Base-by-base conservation (phyloP, 352 stramenopile genomes). In the Pythium graminicola region DNA sequence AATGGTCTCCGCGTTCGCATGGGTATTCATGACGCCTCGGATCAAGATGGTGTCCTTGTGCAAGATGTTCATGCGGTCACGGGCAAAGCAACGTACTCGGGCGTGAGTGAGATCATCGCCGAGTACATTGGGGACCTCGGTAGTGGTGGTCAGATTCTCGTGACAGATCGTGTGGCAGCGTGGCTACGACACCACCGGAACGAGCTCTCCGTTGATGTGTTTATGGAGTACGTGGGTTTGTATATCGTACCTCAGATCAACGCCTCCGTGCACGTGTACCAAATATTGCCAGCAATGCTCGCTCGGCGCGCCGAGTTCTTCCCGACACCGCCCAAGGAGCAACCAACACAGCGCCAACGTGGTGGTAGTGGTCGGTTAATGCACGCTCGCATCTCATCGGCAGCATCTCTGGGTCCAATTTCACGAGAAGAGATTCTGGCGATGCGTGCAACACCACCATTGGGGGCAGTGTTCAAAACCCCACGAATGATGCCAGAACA, bases 201-300 rank as follows among this genome's bases (percentile, higher is more conserved):
- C 23, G 50, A 58, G n/a, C 31, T 46, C 1, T 60, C 52, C 13
- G 42, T 47, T 22, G 50, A 58, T 2, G 54, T 60, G 27, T 46
- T 53, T 5, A 40, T 73, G 22, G 58, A 81, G n/a, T 67, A 54
- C 19, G 42, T 80, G 14, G 54, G 58, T 6, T 50, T 62, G 26
- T 62, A 76, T 47, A 57, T 36, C 11, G 69, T 82, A 11, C 66
- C 67, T 24, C 69, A 76, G 28, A 58, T 82, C 20, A 66, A 75
- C 45, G 60, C 59, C 1, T 47, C 67, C 17, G 42, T 82, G 0
- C 56, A 82, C 17, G 36, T 82, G 14, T 79, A 67, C 43, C 69
- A 82, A 54, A 20, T 82, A 17, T 44, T 68, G 19, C 69, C 70
- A 29, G 27, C 28, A 6, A 48, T 64, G 28, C 35, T 64, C 0